Conservation (phyloP, 805 yeast genomes). For the Candida saitoana region DNA sequence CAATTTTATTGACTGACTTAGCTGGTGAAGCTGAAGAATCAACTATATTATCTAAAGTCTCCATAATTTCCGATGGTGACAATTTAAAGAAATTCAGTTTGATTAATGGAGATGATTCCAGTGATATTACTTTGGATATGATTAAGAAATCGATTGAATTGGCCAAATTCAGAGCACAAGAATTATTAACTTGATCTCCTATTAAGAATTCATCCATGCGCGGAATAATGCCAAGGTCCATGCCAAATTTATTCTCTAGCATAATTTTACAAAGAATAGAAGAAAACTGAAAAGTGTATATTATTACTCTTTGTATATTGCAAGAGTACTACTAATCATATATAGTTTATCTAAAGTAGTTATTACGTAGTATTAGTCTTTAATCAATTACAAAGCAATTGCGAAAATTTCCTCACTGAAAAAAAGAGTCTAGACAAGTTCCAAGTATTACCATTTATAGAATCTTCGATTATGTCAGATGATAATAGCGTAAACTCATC, state of each 20-base stretch:
- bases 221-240: not conserved
- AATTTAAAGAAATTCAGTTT: conserved; percentile 39
- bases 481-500: not conserved
- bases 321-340: no score
- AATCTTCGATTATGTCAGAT: conserved; percentile 1
- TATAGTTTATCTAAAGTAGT: no score
- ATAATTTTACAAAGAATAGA: no score
- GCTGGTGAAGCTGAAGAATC: conserved; percentile 84
- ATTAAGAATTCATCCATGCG: not conserved
- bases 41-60: conserved; percentile 51
- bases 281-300: no score
- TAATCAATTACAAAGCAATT: not conserved
- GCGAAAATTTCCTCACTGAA: not conserved
- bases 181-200: no score
- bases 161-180: conserved; percentile 45
- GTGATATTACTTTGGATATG: conserved; percentile 39
- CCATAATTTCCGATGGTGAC: conserved; percentile 33
- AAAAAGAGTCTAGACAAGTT: not conserved
- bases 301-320: no score
- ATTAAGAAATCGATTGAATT: conserved; percentile 46
- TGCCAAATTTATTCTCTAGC: not conserved
- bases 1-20: conserved; percentile 62
- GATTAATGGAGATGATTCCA: conserved; percentile 44
- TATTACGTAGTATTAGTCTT: no score
- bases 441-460: not conserved